Evolutionary conservation across 345 rosid species (phyloP).

Genomic region (Eucalyptus victrix): DNA sequence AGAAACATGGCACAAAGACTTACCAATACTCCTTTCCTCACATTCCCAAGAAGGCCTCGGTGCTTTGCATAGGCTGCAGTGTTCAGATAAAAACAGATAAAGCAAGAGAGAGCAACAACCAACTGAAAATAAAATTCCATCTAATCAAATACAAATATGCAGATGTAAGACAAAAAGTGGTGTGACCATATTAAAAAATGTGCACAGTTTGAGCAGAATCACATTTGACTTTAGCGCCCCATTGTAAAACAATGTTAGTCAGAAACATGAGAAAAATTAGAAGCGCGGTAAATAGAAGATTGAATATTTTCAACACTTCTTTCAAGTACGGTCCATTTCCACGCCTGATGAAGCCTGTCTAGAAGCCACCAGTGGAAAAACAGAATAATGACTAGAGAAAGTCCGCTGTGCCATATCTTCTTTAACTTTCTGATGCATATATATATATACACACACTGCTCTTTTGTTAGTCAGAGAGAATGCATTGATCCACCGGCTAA

Average conservation of each 20-base stretch:
- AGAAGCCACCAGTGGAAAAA: background rate
- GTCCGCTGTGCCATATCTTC: background rate
- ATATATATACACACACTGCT: background rate
- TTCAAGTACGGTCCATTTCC: background rate
- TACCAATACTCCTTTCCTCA: conserved; percentile 99
- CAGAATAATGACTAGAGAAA: background rate
- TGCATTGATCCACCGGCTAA: background rate
- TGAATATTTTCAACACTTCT: background rate
- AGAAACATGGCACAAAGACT: background rate
- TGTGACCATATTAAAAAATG: background rate
- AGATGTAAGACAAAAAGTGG: background rate
- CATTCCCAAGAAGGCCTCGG: conserved; percentile 90
- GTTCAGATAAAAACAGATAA: background rate
- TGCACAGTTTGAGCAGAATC: background rate
- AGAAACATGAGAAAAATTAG: background rate
- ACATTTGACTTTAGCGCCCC: background rate
- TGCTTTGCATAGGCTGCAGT: conserved; percentile 65
- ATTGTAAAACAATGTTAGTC: background rate
- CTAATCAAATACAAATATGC: background rate
- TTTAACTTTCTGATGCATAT: background rate
- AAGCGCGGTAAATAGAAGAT: background rate
- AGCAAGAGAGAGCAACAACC: background rate
- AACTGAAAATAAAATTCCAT: background rate
- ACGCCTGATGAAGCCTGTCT: background rate
- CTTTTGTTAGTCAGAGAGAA: background rate